Conservation (phyloP, 2,329 filamentous ascomycete genomes). For the Kalmusia sp. region DNA sequence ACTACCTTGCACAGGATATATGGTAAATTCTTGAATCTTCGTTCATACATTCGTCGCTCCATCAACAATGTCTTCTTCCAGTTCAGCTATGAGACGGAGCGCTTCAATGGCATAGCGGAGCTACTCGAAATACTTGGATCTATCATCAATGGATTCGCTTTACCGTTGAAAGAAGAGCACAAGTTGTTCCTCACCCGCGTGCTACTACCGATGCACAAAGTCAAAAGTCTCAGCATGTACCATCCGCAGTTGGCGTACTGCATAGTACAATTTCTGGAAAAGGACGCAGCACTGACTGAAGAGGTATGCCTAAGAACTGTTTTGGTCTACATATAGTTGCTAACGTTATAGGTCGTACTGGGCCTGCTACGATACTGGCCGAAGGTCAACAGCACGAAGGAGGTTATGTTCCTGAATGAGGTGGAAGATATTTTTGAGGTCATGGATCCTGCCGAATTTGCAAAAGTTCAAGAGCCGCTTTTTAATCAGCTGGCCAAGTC, state of each 20-base stretch:
- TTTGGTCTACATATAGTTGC: slow-evolving; percentile 11
- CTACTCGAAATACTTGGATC: slow-evolving; percentile 95
- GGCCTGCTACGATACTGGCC: slow-evolving; percentile 97
- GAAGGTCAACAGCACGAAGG: slow-evolving; percentile 99
- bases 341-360: slow-evolving; percentile 75
- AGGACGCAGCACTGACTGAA: slow-evolving; percentile 95
- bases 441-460: slow-evolving; percentile 98
- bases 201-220: slow-evolving; percentile 92
- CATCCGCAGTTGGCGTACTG: slow-evolving; percentile 98
- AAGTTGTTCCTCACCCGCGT: slow-evolving; percentile 97
- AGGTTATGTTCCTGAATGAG: slow-evolving; percentile 99
- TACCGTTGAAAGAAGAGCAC: slow-evolving; percentile 97
- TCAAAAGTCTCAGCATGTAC: slow-evolving; percentile 99
- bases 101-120: slow-evolving; percentile 98
- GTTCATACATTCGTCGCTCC: slow-evolving; percentile 95
- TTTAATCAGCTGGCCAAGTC: slow-evolving; percentile 98
- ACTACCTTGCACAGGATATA: slow-evolving; percentile 98
- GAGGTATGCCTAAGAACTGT: slow-evolving; percentile 66
- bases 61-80: slow-evolving; percentile 99
- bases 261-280: slow-evolving; percentile 98
- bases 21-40: slow-evolving; percentile 96
- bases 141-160: slow-evolving; percentile 97
- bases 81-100: slow-evolving; percentile 97
- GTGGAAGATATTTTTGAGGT: slow-evolving; percentile 99
- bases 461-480: slow-evolving; percentile 96